Base-by-base conservation (phyloP, 805 yeast genomes). In the Candida ponderosae region DNA sequence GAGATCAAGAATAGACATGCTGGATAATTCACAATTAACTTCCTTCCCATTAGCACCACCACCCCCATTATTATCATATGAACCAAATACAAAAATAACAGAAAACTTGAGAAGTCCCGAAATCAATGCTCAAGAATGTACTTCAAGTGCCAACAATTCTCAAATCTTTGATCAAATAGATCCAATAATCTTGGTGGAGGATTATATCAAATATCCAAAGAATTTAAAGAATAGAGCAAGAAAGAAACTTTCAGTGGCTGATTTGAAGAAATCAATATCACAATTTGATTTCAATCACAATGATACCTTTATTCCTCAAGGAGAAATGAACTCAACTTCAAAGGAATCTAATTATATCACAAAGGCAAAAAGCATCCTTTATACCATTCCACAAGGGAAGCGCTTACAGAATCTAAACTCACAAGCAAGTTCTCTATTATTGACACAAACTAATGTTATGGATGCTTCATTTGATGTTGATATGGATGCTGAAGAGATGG, bases 101-200 rank as follows among this genome's bases (percentile, higher is more conserved):
- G 44, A 40, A 14, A 29, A 23, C 5, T 31, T 40, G 13, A 38
- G 35, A 19, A 41, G 43, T 7, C 47, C 51, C 4, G 50, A 45
- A n/a, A 42, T 45, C 14, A 48, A 45, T 24, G 47, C 49, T 6
- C 23, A 30, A 4, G 45, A 40, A 18, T 32, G 37, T 15, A 11
- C 23, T 4, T 15, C 40, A 6, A 34, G 34, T 4, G 40, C 41
- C 4, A 37, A 42, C 4, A 40, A 39, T 24, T 45, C 56, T 2
- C 36, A 34, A 2, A 18, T 43, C 1, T 32, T 47, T 4, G 38
- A 41, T 24, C 28, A 24, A 29, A 41, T 40, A 6, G 58, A 56
- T 30, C 59, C 62, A 1, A 54, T 57, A 5, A 75, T 76, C 1
- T 52, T 76, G 16, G 68, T 76, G 9, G 83, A 76, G 46, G 83